Evolutionary conservation across 306 rosid species (phyloP).

Genomic region (Malus sylvestris): DNA sequence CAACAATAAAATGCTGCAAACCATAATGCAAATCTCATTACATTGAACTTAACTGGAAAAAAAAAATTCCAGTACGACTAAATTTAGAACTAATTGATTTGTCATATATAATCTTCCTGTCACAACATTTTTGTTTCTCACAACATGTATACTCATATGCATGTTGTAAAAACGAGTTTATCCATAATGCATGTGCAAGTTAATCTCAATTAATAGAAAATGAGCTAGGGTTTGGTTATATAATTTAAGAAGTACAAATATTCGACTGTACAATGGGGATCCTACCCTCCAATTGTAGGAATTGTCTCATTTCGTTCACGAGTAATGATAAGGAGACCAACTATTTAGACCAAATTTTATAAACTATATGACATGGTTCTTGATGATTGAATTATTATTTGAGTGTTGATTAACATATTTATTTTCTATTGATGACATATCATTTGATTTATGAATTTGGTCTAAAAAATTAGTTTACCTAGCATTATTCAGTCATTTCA

Average conservation of each 20-base stretch:
- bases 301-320: neutral
- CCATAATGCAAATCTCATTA: neutral
- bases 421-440: rapidly evolving
- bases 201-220: neutral
- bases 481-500: neutral
- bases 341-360: too few species aligned
- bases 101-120: neutral
- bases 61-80: neutral
- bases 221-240: neutral
- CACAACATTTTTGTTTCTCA: neutral
- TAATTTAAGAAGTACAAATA: neutral
- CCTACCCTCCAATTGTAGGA: neutral
- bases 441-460: too few species aligned
- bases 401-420: too few species aligned
- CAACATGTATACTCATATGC: neutral
- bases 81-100: neutral
- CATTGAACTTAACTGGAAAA: neutral
- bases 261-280: neutral
- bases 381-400: too few species aligned
- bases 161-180: neutral
- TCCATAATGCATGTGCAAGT: neutral
- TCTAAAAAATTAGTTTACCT: too few species aligned
- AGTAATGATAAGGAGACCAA: too few species aligned
- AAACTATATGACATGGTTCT: too few species aligned
- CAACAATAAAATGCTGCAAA: neutral